Evolutionary conservation across 371 early-diverging fungal genomes (phyloP).

Genomic region (Syncephalastrum monosporum): DNA sequence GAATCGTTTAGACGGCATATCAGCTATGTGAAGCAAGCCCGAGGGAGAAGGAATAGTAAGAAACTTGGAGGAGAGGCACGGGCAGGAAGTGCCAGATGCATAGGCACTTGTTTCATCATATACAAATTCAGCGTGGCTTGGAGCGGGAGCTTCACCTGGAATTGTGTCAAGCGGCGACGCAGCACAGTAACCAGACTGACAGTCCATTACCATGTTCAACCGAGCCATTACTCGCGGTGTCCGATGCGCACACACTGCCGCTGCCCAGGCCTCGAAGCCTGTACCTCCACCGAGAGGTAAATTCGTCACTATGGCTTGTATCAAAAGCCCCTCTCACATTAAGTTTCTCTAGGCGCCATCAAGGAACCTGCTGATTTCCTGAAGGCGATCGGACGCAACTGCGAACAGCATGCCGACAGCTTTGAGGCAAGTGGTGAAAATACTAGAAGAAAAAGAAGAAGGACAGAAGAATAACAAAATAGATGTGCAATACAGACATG

Average conservation of each 20-base stretch:
- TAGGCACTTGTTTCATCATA: too few species aligned
- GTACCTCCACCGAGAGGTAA: slow-evolving; percentile 30
- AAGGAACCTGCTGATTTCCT: slow-evolving; percentile 47
- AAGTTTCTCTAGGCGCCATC: slow-evolving; percentile 38
- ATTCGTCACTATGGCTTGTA: neutral
- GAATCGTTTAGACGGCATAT: too few species aligned
- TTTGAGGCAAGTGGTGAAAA: slow-evolving; percentile 39
- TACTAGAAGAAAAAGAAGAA: neutral
- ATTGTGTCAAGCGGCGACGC: too few species aligned
- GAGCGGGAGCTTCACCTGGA: too few species aligned
- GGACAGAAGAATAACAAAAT: neutral
- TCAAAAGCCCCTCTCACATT: neutral
- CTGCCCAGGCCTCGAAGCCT: neutral
- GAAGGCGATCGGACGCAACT: slow-evolving; percentile 60
- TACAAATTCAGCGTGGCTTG: too few species aligned
- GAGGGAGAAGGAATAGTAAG: too few species aligned
- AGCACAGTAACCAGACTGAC: neutral
- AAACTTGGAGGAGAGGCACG: too few species aligned
- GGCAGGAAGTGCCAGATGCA: too few species aligned
- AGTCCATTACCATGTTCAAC: slow-evolving; percentile 4
- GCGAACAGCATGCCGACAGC: slow-evolving; percentile 55
- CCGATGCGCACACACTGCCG: slow-evolving; percentile 21
- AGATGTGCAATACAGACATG: slow-evolving; percentile 41
- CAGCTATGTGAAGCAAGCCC: too few species aligned
- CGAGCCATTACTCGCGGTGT: slow-evolving; percentile 13